These are phyloP conservation scores for Psilocybe mexicana DNA, from an alignment of 1,284 basidiomycete genomes.

Conservation along the genomic window DNA sequence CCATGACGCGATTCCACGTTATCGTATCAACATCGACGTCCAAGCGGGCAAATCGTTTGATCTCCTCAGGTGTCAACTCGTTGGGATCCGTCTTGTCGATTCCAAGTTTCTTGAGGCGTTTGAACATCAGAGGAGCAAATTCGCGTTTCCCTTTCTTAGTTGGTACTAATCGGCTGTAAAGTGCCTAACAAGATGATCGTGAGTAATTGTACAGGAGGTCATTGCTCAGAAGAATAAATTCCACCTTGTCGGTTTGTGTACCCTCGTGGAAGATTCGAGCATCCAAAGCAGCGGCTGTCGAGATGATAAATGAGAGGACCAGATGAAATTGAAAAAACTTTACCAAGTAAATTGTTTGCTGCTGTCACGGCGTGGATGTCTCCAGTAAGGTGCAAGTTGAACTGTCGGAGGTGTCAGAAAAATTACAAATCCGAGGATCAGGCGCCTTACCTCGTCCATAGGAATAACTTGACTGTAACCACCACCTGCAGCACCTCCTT, in stretches of 20 bases:
- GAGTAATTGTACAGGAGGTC: neutral
- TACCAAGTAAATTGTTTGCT: constrained; percentile 94
- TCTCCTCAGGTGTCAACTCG: constrained; percentile 92
- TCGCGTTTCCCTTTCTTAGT: constrained; percentile 93
- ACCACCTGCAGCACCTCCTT: constrained; percentile 97
- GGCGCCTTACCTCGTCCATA: constrained; percentile 85
- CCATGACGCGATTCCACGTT: constrained; percentile 97
- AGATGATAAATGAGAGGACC: constrained; percentile 5
- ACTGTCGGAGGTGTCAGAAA: constrained; percentile 45
- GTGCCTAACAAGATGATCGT: constrained; percentile 44
- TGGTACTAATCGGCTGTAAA: constrained; percentile 93
- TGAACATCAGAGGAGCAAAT: constrained; percentile 96
- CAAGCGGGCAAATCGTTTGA: constrained; percentile 86
- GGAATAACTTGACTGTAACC: constrained; percentile 99
- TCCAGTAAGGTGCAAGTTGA: constrained; percentile 95
- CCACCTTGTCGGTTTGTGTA: constrained; percentile 90
- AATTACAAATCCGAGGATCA: neutral
- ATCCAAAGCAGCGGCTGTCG: constrained; percentile 88
- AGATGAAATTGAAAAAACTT: constrained; percentile 11
- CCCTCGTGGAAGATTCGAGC: constrained; percentile 98
- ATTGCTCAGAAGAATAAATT: neutral
- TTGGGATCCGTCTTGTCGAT: constrained; percentile 95
- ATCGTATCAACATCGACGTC: constrained; percentile 92
- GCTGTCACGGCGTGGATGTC: constrained; percentile 98
- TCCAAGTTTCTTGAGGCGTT: constrained; percentile 92